A percentile compares a stretch with the other conserved stretches of the same genome.
Conservation (phyloP, 768 basidiomycete species). For the Bullera alba region DNA sequence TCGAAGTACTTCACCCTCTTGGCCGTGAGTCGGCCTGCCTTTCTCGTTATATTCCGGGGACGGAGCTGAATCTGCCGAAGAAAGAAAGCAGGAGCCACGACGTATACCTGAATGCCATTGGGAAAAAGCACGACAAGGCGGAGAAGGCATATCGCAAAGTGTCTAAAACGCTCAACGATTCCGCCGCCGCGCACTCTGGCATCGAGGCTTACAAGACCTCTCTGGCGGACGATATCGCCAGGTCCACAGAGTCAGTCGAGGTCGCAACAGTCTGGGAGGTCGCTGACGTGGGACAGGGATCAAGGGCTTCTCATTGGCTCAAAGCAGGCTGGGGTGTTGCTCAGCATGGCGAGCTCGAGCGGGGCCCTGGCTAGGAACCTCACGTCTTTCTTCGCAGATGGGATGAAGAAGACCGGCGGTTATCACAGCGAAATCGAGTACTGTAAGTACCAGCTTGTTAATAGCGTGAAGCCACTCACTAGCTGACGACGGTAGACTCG, state of each 20-base stretch:
- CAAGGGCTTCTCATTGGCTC: slow-evolving; percentile 9
- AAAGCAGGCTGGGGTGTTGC: slow-evolving; percentile 10
- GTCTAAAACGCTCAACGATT: slow-evolving; percentile 9
- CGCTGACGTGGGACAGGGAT: slow-evolving; percentile 3
- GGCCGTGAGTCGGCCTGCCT: slow-evolving; percentile 3
- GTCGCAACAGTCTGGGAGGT: neutral
- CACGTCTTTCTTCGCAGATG: slow-evolving; percentile 8
- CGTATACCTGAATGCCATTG: slow-evolving; percentile 10
- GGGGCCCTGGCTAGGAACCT: slow-evolving; percentile 1
- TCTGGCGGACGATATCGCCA: slow-evolving; percentile 8
- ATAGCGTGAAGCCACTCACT: neutral
- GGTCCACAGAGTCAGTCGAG: slow-evolving; percentile 4
- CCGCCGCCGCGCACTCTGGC: slow-evolving; percentile 13
- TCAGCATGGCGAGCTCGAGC: slow-evolving; percentile 2
- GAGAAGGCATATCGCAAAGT: slow-evolving; percentile 25
- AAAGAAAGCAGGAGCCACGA: slow-evolving; percentile 19
- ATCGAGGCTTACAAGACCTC: slow-evolving; percentile 9
- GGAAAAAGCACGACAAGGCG: slow-evolving; percentile 14
- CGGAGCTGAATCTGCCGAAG: slow-evolving; percentile 1
- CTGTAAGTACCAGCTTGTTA: slow-evolving; percentile 11
- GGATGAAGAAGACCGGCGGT: slow-evolving; percentile 1
- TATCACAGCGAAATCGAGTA: slow-evolving; percentile 14
- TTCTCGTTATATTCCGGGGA: neutral
- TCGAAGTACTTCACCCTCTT: slow-evolving; percentile 15
- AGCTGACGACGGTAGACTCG: neutral